Base-by-base conservation (phyloP, 148 eudicot species). In the Chenopodium formosanum region DNA sequence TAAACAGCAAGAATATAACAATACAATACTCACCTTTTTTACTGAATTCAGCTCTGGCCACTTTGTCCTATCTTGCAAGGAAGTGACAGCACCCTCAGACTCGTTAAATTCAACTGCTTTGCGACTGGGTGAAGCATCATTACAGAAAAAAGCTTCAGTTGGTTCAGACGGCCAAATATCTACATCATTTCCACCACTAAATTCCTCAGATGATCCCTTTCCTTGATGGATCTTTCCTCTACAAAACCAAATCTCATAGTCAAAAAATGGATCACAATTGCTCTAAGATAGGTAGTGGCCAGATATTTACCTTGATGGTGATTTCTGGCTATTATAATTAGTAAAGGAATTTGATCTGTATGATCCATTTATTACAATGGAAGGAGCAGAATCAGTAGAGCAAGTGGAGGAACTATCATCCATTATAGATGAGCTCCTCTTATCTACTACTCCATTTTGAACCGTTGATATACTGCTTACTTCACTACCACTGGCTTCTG, bases 321-420 rank as follows among this genome's bases (percentile, higher is more conserved):
- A 92, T 63, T 83, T 89, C 67, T 86, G 86, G 77, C 73, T 81
- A 82, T 89, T 91, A n/a, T 83, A 85, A 83, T 83, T 83, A 22
- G 83, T 76, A 79, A 80, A 81, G 50, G 86, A 81, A 88, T 83
- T 85, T 53, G 89, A 88, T 84, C 82, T 87, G 75, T 81, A 82
- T 34, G 88, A 83, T 78, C 88, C 93, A 78, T 86, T 94, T 64
- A 76, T 76, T 46, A 82, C 86, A 27, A 88, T 82, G 9, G 94
- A 91, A 50, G 91, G 93, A 58, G 89, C 85, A 10, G 98, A 92
- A 83, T 92, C 98, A 4, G 97, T 89, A 70, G 98, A 94, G 74
- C 93, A 89, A 10, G 98, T 92, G 56, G 97, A 94, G 48, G 97
- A 94, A 81, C 95, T 92, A 80, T 92, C 97, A 83, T 94, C 98